Base-by-base conservation (phyloP, 148 eudicot species). In the Drosera capensis region DNA sequence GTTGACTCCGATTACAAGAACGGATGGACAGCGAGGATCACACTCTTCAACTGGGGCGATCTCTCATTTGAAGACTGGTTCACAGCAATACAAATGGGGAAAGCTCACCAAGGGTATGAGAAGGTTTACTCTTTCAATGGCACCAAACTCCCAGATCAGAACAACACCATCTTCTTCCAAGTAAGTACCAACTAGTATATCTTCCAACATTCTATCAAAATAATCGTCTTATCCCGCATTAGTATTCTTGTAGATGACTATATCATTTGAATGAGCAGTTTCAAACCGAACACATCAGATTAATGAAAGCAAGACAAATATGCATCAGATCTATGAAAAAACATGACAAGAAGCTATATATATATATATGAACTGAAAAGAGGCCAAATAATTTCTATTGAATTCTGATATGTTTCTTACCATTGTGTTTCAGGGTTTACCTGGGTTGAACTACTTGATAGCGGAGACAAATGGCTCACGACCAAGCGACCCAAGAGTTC, bases 91-190 rank as follows among this genome's bases (percentile, higher is more conserved):
- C 56, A 67, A 47, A 25, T 74, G 43, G 56, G 59, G 39, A 71
- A 54, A 31, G 71, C 70, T 0, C 49, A 0, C 14, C 7, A 29
- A 0, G 85, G 85, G 1, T 78, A 48, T 25, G 69, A 78, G 43
- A 78, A 73, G 23, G 72, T 58, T 0, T 71, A 73, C 53, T 73
- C 85, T 0, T 78, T 78, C 22, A 78, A 74, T 20, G 85, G 77
- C 0, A 71, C 72, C 2, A 51, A 24, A 16, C 51, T 79, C 1
- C 21, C 26, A 14, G 62, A 66, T 4, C 17, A 48, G 0, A 58
- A 65, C 6, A 43, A 74, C 40, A 78, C 77, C 0, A 42, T 78
- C 3, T 71, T 78, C 49, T 7, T 78, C 14, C 38, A 34, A 15
- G 38, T 34, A 4, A 34, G 38, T 5, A n/a, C n/a, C n/a, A n/a